Conservation (phyloP, 495 filamentous ascomycete genomes). For the Penicillium verhagenii region DNA sequence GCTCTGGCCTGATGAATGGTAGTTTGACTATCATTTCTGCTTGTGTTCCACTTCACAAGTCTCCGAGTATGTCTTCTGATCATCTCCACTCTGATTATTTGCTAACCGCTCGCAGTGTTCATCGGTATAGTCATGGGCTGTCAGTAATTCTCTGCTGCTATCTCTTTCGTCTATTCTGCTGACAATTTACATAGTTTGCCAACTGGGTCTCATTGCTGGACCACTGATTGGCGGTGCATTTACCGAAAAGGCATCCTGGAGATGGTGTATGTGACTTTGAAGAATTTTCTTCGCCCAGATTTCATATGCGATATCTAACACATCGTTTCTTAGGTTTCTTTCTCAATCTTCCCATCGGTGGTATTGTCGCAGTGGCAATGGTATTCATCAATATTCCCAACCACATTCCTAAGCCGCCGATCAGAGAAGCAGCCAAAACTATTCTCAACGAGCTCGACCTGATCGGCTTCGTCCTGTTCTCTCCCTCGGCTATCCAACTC, state of each 20-base stretch:
- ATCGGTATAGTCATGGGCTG: conserved; percentile 37
- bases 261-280: conserved; percentile 48
- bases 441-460: conserved; percentile 41
- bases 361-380: conserved; percentile 40
- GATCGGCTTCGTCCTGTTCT: conserved; percentile 44
- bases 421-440: conserved; percentile 27
- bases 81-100: conserved; percentile 1
- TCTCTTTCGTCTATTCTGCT: background rate
- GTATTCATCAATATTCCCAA: conserved; percentile 52
- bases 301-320: background rate
- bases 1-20: conserved; percentile 51
- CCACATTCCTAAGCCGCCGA: conserved; percentile 37
- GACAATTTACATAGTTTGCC: conserved; percentile 20
- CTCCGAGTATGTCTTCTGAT: conserved; percentile 28
- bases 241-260: conserved; percentile 52
- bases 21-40: conserved; percentile 50
- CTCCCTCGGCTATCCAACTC: conserved; percentile 44
- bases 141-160: conserved; percentile 22
- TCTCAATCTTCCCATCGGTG: conserved; percentile 63
- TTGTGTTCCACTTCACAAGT: conserved; percentile 43
- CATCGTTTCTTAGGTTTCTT: conserved; percentile 50
- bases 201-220: conserved; percentile 42
- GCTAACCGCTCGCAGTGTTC: conserved; percentile 22
- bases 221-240: conserved; percentile 60
- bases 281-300: background rate